Base-by-base conservation (phyloP, 305 asterid species). In the Stenogyne calaminthoides region DNA sequence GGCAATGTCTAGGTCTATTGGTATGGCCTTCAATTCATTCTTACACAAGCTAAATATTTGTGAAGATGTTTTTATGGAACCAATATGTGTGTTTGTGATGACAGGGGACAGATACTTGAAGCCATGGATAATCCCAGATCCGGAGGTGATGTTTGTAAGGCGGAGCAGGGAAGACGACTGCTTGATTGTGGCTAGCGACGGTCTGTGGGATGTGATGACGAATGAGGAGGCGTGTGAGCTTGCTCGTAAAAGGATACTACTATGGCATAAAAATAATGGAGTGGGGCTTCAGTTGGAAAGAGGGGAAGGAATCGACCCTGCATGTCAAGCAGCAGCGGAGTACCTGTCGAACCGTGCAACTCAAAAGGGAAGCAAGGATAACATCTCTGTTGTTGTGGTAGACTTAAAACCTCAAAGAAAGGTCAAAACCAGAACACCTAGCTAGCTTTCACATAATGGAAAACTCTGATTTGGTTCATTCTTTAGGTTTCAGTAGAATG, bases 1-100 rank as follows among this genome's bases (percentile, higher is more conserved):
- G 71, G 99, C 99, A 44, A 95, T 92, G 99, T 95, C 99, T 25
- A 88, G 99, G 81, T 90, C 99, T 5, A 89, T 92, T 5, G 99
- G 99, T 95, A 88, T 66, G 89, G 67, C 62, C 81, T 70, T 71
- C 32, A 14, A 73, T 47, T 27, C 14, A 14, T 32, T 57, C 37
- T 57, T 57, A 4, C 15, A 22, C 25, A 22, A 22, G 3, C 42
- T 22, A 12, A 8, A 9, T 20, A 55, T 60, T 54, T 39, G 4
- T n/a, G 18, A 12, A 12, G 36, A 32, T 32, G 36, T 32, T 32
- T 32, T 32, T 32, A 49, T 15, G 63, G 37, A 4, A 4, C 7
- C 16, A 57, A 10, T 57, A 1, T 57, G 34, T 10, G 6, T 54
- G 4, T 7, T 62, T n/a, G 29, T 62, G 27, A 10, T 9, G 36